These are phyloP conservation scores for Candida nonsorbophila DNA, from an alignment of 805 yeast genomes.

Conservation along the genomic window DNA sequence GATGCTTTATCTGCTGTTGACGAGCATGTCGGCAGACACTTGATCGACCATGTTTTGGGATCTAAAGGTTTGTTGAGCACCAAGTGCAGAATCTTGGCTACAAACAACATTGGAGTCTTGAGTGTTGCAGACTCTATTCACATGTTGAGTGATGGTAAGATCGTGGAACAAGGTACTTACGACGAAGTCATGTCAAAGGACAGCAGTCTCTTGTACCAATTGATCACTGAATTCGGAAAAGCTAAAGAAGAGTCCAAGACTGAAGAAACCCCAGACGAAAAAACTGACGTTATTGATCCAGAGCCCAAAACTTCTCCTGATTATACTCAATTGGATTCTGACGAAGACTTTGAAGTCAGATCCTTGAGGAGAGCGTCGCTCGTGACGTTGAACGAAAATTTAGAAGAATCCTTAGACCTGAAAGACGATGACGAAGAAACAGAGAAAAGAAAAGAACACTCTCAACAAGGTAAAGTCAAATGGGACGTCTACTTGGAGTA, in stretches of 20 bases:
- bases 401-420: constrained; percentile 27
- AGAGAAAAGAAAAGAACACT: constrained; percentile 60
- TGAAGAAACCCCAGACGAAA: constrained; percentile 8
- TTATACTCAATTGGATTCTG: constrained; percentile 27
- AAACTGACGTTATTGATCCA: constrained; percentile 12
- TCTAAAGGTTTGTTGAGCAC: constrained; percentile 68
- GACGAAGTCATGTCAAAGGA: constrained; percentile 43
- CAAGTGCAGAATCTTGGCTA: constrained; percentile 76
- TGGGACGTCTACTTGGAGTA: constrained; percentile 80
- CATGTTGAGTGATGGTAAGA: constrained; percentile 63
- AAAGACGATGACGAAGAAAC: constrained; percentile 34
- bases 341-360: constrained; percentile 21
- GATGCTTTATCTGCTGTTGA: constrained; percentile 96
- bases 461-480: constrained; percentile 91
- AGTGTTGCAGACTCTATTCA: constrained; percentile 67
- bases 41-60: constrained; percentile 79
- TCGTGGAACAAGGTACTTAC: constrained; percentile 63
- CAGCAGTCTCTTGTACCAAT: constrained; percentile 45
- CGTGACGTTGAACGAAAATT: constrained; percentile 35
- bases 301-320: constrained; percentile 14
- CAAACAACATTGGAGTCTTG: constrained; percentile 80
- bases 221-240: constrained; percentile 59
- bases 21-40: constrained; percentile 89
- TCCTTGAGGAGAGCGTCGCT: constrained; percentile 61
- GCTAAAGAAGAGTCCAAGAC: constrained; percentile 13